Percentiles rank a stretch among this genome's conserved stretches.
Evolutionary conservation across 495 filamentous ascomycete species (phyloP).

Genomic region (Neurospora intermedia): DNA sequence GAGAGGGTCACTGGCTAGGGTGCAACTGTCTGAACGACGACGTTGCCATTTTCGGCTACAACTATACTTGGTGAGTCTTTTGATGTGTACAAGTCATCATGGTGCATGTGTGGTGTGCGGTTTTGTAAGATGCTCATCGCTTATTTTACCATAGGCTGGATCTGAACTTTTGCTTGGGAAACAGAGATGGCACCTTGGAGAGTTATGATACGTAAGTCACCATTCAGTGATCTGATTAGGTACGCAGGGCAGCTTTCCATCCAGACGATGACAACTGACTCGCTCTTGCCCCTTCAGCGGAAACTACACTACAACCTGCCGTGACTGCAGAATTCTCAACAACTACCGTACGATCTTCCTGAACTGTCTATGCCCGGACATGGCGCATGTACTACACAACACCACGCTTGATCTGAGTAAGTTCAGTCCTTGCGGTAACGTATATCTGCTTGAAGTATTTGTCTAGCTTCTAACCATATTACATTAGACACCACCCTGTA

Average conservation of each 20-base stretch:
- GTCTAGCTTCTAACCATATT: neutral
- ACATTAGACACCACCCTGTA: slow-evolving; percentile 9
- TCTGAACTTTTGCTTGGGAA: slow-evolving; percentile 13
- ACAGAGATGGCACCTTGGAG: slow-evolving; percentile 7
- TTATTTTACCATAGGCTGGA: slow-evolving; percentile 6
- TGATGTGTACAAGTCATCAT: neutral
- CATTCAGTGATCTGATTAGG: too few species aligned
- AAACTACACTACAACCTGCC: slow-evolving; percentile 10
- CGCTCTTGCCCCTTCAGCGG: slow-evolving; percentile 2
- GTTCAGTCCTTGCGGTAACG: neutral
- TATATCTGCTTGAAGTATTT: neutral
- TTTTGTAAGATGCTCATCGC: neutral
- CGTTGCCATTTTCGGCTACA: slow-evolving; percentile 8
- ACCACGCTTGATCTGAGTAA: slow-evolving; percentile 13
- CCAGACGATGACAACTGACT: neutral
- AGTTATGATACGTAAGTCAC: slow-evolving; percentile 6
- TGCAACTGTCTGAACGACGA: slow-evolving; percentile 11
- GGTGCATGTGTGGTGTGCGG: neutral
- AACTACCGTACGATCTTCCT: slow-evolving; percentile 3
- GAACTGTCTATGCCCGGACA: slow-evolving; percentile 6
- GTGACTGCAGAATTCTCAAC: slow-evolving; percentile 4
- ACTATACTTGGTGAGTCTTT: slow-evolving; percentile 12
- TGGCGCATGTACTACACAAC: neutral
- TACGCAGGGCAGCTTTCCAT: too few species aligned
- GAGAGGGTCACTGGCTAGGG: slow-evolving; percentile 10